Base-by-base conservation (phyloP, 768 basidiomycete genomes). In the Candolleomyces aberdarensis region DNA sequence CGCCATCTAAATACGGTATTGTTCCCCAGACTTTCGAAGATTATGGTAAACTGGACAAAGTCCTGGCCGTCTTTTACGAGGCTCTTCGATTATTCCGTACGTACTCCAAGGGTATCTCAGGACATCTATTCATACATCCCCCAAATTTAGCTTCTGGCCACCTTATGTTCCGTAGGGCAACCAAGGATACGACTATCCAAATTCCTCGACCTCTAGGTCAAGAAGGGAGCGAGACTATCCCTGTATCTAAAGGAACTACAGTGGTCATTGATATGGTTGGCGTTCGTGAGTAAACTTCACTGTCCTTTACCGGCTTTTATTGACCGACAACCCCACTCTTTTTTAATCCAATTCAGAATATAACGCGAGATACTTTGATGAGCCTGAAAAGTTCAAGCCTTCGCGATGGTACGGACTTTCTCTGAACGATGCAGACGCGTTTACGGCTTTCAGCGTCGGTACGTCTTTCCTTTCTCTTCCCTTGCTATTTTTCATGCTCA, bases 381-480 rank as follows among this genome's bases (percentile, higher is more conserved):
- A 81, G 10, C 82, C 83, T 0, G 69, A 77, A n/a, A 68, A 73
- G 54, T 83, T 73, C 72, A 77, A 73, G 53, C 84, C 83, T 1
- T 82, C 80, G 1, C 71, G 84, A 44, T 84, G 83, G 83, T 72
- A 80, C 53, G 78, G 74, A 3, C 63, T 77, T 17, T 65, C 75
- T 7, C 36, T 36, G 1, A 71, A 64, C 22, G 80, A 80, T 7
- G 79, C 78, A 0, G 80, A 81, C 48, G 66, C 67, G 0, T 78
- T 81, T 62, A 75, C 78, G 6, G 80, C 78, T 10, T 83, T 83
- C 69, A 79, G 82, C 63, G 66, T 80, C 22, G 81, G 80, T 71
- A 40, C 44, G 69, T 39, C 62, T 48, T 22, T 55, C 48, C 62
- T 19, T 20, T 43, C 39, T 20, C 32, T 44, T 46, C 29, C 14